A percentile compares a stretch with the other conserved stretches of the same genome.
Evolutionary conservation across 2,329 filamentous ascomycete genomes (phyloP).

Genomic region (Ceratocystis eucalypticola): DNA sequence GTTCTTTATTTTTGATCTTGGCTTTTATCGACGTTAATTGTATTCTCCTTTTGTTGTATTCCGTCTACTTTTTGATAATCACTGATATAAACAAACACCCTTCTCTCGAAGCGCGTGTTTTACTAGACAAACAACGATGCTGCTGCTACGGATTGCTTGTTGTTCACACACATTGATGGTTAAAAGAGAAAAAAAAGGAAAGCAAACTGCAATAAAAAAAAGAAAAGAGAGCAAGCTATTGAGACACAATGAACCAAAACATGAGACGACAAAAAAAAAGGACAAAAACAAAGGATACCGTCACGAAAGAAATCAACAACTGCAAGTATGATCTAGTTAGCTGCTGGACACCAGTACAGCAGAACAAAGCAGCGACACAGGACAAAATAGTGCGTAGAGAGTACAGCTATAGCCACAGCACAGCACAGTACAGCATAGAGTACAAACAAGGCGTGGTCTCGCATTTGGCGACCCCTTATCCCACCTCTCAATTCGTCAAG

Average conservation of each 20-base stretch:
- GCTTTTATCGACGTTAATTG: too few relatives aligned
- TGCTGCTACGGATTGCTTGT: background rate
- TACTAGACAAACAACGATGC: background rate
- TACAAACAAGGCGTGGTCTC: background rate
- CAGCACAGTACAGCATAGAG: background rate
- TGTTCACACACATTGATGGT: background rate
- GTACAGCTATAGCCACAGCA: background rate
- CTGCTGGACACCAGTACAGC: too few relatives aligned
- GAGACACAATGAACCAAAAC: background rate
- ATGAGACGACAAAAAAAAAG: slow-evolving; percentile 11
- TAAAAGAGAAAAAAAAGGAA: background rate
- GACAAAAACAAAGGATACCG: slow-evolving; percentile 16
- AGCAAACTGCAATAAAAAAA: background rate
- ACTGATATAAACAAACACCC: background rate
- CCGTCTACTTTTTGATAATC: background rate
- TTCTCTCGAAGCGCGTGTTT: background rate
- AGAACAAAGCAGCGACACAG: too few relatives aligned
- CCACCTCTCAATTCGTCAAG: slow-evolving; percentile 5
- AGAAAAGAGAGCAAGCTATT: background rate
- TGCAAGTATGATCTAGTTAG: background rate
- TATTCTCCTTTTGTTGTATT: too few relatives aligned
- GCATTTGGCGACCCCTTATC: background rate
- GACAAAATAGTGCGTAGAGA: too few relatives aligned
- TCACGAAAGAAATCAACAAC: slow-evolving; percentile 7
- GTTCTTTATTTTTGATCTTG: slow-evolving; percentile 8